Evolutionary conservation across 306 rosid species (phyloP), one percentile per base, ranked within the genome.

Genomic region (Cucumis hystrix): DNA sequence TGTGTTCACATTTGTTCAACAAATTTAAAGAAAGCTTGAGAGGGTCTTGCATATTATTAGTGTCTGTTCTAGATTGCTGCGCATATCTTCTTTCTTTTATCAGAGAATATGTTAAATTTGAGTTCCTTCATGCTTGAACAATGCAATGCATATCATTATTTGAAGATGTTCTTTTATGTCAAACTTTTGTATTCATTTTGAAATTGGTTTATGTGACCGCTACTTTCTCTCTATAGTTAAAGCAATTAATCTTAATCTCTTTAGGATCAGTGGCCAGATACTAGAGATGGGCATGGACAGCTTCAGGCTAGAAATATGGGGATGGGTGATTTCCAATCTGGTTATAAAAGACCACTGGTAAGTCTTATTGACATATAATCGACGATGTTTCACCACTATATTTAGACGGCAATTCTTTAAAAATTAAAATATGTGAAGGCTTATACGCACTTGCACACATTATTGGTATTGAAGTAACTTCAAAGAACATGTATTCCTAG

Each of bases 261-360:
- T 80, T 87, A 93, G 98, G 98, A 91, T 59, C 95, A 81, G 83
- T 84, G 87, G 90, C 83, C 85, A 37, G 98, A 93, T 81, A 79
- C 84, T 69, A 78, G 84, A 76, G 91, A 88, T 83, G 93, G 89
- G 62, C 95, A 87, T 83, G 93, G 90, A 47, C 95, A 87, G 66
- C 85, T 87, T 82, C 95, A 62, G 68, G 95, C 87, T 61, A 87
- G 87, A 84, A 83, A 73, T 82, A 72, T 78, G 80, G 94, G 85
- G 25, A 83, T 85, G 69, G 79, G 84, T 75, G 95, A 91, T 80
- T 80, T 85, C 79, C 87, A 86, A 83, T 58, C 86, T 82, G 89
- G 95, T 73, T 89, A 84, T 65, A 93, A 83, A 80, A 89, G 97
- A 80, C 93, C 84, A 39, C 88, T 78, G 92, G 98, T 93, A 83